Evolutionary conservation across 805 yeast genomes (phyloP), one percentile per base, ranked within the genome.

Genomic region (Pichia ethanolica): DNA sequence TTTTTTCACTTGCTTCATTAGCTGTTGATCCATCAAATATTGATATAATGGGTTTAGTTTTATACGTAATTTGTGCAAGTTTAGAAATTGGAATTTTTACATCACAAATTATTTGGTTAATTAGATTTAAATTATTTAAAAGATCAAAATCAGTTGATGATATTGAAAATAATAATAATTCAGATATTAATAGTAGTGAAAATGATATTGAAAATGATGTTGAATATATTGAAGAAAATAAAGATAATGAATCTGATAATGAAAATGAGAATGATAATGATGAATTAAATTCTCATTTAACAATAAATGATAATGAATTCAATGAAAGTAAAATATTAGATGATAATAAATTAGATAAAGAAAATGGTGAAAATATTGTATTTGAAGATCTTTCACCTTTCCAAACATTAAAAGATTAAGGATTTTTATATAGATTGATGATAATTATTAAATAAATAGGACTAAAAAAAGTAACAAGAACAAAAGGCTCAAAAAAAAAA

Each of bases 31-130:
- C 70, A 7, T 74, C 72, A 1, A 71, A 73, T 36, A 59, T 86
- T 61, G 97, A 90, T 63, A 64, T 79, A n/a, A 74, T 91, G 78
- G 93, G 97, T 41, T 75, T 86, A 54, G 73, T 86, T 0, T 71
- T 90, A 36, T 90, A 90, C 62, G 72, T 79, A 10, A 72, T 89
- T 20, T 89, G 90, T 35, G 79, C 89, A 4, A 78, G 66, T 1
- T 61, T 89, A 63, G 97, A 90, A 60, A 47, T 83, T 2, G 97
- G 97, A 0, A 86, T 90, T 12, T 79, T 86, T 57, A 33, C 69
- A 0, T 78, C 88, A 45, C 97, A 89, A 49, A 56, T 74, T 8
- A 68, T 85, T 12, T 89, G 97, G 97, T 70, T 72, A 58, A 52
- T 77, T 42, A 62, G 82, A 56, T 69, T 74, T 56, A 65, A 54